Evolutionary conservation across 495 filamentous ascomycete species (phyloP).

Genomic region (Bathelium albidoporum): DNA sequence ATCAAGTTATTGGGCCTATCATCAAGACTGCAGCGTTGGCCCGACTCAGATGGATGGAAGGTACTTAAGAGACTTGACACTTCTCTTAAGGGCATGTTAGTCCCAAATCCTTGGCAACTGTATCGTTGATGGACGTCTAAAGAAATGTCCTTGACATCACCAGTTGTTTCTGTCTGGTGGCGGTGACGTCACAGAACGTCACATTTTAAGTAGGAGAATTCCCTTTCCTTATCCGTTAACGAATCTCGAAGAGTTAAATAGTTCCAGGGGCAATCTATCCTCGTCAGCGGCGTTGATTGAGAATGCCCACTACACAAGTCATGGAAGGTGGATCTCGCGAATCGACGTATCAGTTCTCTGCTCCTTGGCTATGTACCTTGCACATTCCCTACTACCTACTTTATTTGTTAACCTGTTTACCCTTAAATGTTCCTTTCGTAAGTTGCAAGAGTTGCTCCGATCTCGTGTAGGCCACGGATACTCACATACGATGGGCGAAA

Average conservation of each 20-base stretch:
- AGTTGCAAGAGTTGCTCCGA: background rate
- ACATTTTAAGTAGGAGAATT: background rate
- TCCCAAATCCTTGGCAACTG: background rate
- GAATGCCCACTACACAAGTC: background rate
- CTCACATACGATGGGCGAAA: constrained; percentile 7
- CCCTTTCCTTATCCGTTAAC: background rate
- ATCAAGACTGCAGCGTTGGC: too few species aligned
- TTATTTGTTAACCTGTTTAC: too few species aligned
- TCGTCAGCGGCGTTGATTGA: background rate
- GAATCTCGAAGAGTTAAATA: background rate
- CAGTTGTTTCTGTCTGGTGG: constrained; percentile 4
- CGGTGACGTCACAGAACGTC: background rate
- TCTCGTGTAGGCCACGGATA: background rate
- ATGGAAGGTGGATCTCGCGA: background rate
- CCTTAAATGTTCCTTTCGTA: background rate
- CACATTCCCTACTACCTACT: background rate
- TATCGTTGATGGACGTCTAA: constrained; percentile 9
- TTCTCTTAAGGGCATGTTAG: background rate
- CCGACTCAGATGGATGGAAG: too few species aligned
- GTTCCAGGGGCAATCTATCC: background rate
- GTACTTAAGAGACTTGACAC: too few species aligned
- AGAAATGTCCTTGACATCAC: background rate
- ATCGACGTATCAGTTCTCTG: background rate
- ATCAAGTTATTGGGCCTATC: too few species aligned
- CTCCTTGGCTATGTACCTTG: background rate